phyloP scores from a whole-genome alignment of 2,329 filamentous ascomycete species.

The Claviceps pazoutovae region DNA sequence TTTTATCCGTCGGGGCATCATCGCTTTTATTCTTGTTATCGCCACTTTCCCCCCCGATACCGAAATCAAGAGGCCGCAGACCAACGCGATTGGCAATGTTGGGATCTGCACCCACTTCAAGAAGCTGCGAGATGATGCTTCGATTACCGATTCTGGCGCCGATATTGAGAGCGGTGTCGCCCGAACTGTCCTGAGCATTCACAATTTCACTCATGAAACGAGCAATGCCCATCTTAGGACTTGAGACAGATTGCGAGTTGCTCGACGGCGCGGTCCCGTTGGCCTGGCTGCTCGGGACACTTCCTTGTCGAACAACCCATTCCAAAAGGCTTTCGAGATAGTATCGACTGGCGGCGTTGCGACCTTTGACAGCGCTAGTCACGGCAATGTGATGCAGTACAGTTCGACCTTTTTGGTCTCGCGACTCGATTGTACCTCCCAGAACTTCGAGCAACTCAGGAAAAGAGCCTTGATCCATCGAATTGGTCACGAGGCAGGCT shows the following conservation, averaged over 20 bases:
- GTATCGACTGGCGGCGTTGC: slow-evolving; percentile 82
- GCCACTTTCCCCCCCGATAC: slow-evolving; percentile 56
- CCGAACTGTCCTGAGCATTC: slow-evolving; percentile 84
- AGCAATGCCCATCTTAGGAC: slow-evolving; percentile 67
- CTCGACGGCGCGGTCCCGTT: slow-evolving; percentile 20
- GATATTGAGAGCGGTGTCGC: slow-evolving; percentile 89
- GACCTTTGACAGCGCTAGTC: slow-evolving; percentile 87
- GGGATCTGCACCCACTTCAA: slow-evolving; percentile 92
- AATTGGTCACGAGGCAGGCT: slow-evolving; percentile 86
- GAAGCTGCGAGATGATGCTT: slow-evolving; percentile 89
- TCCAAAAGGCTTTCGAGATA: slow-evolving; percentile 91
- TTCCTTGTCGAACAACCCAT: slow-evolving; percentile 81
- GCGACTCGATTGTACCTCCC: slow-evolving; percentile 77
- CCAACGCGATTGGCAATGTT: slow-evolving; percentile 83
- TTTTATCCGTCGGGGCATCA: slow-evolving; percentile 29
- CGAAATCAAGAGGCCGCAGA: slow-evolving; percentile 83
- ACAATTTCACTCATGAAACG: slow-evolving; percentile 96
- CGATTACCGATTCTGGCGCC: slow-evolving; percentile 85
- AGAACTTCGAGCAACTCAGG: slow-evolving; percentile 81
- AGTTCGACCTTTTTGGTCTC: slow-evolving; percentile 78
- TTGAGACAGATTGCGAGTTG: slow-evolving; percentile 25
- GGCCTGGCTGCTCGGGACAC: slow-evolving; percentile 40
- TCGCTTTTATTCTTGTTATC: slow-evolving; percentile 32
- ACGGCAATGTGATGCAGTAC: slow-evolving; percentile 94
- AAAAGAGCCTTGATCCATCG: slow-evolving; percentile 80